Evolutionary conservation across 805 yeast species (phyloP).

Genomic region (Kurtzmaniella cleridarum): DNA sequence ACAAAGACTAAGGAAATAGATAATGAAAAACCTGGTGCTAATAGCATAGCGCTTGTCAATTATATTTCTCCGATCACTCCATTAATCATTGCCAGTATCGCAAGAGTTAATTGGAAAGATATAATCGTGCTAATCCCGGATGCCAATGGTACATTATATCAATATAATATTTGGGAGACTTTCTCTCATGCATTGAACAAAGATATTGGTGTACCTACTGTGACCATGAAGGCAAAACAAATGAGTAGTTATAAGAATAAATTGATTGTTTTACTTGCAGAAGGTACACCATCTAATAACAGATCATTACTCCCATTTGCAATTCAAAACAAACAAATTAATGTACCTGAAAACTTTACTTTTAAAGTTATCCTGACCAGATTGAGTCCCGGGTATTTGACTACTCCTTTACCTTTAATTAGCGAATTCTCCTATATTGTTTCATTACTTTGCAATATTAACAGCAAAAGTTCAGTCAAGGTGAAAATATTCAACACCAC

Average conservation of each 20-base stretch:
- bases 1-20: constrained; percentile 29
- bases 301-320: constrained; percentile 60
- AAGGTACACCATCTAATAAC: constrained; percentile 85
- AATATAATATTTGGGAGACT: constrained; percentile 21
- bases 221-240: neutral
- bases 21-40: constrained; percentile 30
- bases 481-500: constrained; percentile 21
- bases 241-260: constrained; percentile 28
- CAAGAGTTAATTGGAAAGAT: constrained; percentile 19
- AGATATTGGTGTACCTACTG: constrained; percentile 8
- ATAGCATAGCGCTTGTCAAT: constrained; percentile 53
- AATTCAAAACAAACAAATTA: constrained; percentile 14
- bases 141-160: constrained; percentile 23
- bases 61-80: constrained; percentile 58
- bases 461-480: constrained; percentile 15
- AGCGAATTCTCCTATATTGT: constrained; percentile 13
- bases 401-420: constrained; percentile 32
- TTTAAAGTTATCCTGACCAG: constrained; percentile 35
- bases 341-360: constrained; percentile 10
- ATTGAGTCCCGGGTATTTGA: constrained; percentile 28
- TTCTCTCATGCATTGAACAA: constrained; percentile 17
- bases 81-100: constrained; percentile 25
- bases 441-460: constrained; percentile 17
- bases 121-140: constrained; percentile 35
- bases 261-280: constrained; percentile 57